Base-by-base conservation (phyloP, 108 stramenopile species). In the Discostella stelligeroides region DNA sequence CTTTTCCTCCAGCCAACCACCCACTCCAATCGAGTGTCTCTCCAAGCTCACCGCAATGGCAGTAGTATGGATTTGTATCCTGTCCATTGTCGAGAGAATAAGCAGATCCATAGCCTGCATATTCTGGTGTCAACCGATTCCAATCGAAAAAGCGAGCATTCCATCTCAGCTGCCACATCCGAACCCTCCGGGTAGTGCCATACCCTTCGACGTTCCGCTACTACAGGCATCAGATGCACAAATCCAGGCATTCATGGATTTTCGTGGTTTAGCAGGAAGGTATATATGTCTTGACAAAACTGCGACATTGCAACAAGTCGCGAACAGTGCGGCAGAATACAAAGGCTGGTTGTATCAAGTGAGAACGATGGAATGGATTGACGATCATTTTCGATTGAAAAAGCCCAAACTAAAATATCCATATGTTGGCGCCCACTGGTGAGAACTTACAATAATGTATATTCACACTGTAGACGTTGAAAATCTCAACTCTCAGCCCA, bases 351-450 rank as follows among this genome's bases (percentile, higher is more conserved):
- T 72, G 46, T 77, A 66, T 7, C 55, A 77, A 45, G 70, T 65
- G 39, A 40, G 70, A 29, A 42, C 63, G 18, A 72, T 64, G 63
- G 66, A 58, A 48, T 77, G 71, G 71, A 64, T 66, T 18, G 70
- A 77, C 38, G 76, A 77, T 49, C 76, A 77, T 39, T 77, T 77
- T 21, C 63, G 70, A 17, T 54, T 77, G 38, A 38, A 38, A n/a
- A 41, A 43, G 53, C 46, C 56, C 13, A 59, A 72, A 39, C 40
- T 66, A 8, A 66, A 58, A 9, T 77, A 77, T 57, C 76, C 76
- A n/a, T 72, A 77, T 43, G 76, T 72, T 25, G 70, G 38, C 23
- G 43, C 54, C 12, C 71, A 77, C 64, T 77, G 76, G 73, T 74
- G 60, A 74, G 73, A 46, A 1, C 7, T 23, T 20, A 28, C n/a